These are phyloP conservation scores for Trametes pubescens DNA, from an alignment of 1,284 basidiomycete species.

Conservation along the genomic window DNA sequence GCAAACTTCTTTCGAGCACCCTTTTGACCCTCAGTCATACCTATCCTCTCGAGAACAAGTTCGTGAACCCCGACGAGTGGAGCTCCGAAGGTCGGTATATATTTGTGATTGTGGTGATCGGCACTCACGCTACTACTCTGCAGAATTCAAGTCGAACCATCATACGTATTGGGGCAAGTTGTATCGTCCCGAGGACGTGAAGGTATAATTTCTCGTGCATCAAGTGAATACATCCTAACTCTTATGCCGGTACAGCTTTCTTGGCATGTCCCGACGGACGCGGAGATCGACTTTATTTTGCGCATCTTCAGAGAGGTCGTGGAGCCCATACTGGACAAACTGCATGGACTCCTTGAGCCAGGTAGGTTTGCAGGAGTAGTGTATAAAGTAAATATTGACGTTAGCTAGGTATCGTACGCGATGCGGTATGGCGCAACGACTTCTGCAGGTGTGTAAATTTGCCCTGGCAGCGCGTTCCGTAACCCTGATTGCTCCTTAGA, in stretches of 20 bases:
- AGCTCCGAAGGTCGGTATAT: conserved; percentile 65
- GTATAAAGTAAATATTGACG: conserved; percentile 27
- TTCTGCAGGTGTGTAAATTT: conserved; percentile 75
- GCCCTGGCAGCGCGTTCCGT: background rate
- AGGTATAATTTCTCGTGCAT: conserved; percentile 45
- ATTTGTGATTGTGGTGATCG: background rate
- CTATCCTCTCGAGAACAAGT: conserved; percentile 86
- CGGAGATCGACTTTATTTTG: conserved; percentile 82
- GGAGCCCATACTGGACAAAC: conserved; percentile 65
- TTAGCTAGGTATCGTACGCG: conserved; percentile 49
- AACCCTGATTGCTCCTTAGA: conserved; percentile 40
- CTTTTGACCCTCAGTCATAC: conserved; percentile 82
- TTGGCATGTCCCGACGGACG: conserved; percentile 77
- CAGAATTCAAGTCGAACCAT: conserved; percentile 79
- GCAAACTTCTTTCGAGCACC: conserved; percentile 80
- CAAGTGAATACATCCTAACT: background rate
- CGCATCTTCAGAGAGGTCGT: conserved; percentile 79
- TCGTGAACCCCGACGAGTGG: conserved; percentile 86
- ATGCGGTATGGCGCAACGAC: conserved; percentile 85
- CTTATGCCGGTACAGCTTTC: conserved; percentile 58
- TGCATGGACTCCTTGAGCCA: conserved; percentile 68
- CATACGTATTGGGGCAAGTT: conserved; percentile 83
- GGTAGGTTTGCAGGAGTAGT: conserved; percentile 46
- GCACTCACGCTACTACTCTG: background rate
- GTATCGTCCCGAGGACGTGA: conserved; percentile 65